phyloP scores from a whole-genome alignment of 2,329 filamentous ascomycete species.

The Stachybotrys chartarum region DNA sequence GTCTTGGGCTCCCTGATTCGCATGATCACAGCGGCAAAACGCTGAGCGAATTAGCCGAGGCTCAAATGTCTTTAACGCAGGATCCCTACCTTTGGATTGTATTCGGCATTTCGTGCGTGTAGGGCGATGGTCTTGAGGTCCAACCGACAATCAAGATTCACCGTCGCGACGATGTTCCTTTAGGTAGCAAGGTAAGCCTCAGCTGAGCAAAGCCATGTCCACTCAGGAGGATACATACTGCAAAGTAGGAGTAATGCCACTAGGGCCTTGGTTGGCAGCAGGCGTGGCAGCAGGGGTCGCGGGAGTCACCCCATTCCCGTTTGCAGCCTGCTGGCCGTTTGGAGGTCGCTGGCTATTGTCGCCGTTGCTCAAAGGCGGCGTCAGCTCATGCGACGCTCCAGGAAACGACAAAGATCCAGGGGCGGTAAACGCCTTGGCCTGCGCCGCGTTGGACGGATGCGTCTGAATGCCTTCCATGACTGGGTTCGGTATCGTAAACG shows the following conservation, averaged over 20 bases:
- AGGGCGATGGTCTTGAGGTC: conserved; percentile 98
- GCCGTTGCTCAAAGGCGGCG: conserved; percentile 68
- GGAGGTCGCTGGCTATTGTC: conserved; percentile 34
- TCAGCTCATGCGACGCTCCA: conserved; percentile 73
- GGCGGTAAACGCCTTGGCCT: conserved; percentile 94
- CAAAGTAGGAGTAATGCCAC: conserved; percentile 86
- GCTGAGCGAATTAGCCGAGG: conserved; percentile 45
- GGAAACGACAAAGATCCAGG: conserved; percentile 90
- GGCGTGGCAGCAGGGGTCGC: conserved; percentile 89
- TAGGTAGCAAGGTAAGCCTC: conserved; percentile 44
- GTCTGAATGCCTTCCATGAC: conserved; percentile 87
- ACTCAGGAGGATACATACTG: conserved; percentile 71
- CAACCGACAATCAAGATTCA: conserved; percentile 94
- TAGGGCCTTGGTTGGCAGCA: conserved; percentile 72
- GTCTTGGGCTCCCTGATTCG: conserved; percentile 99
- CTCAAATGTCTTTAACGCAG: not conserved
- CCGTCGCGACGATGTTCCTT: conserved; percentile 99
- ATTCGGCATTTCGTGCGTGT: conserved; percentile 96
- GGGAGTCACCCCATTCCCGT: conserved; percentile 77
- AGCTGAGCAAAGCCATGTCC: conserved; percentile 23
- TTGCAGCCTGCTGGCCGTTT: conserved; percentile 49
- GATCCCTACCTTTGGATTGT: conserved; percentile 82
- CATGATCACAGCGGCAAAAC: conserved; percentile 99
- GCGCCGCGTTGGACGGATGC: conserved; percentile 82
- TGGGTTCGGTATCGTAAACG: conserved; percentile 15